Base-by-base conservation (phyloP, 2,329 filamentous ascomycete genomes). In the Clonostachys chloroleuca region DNA sequence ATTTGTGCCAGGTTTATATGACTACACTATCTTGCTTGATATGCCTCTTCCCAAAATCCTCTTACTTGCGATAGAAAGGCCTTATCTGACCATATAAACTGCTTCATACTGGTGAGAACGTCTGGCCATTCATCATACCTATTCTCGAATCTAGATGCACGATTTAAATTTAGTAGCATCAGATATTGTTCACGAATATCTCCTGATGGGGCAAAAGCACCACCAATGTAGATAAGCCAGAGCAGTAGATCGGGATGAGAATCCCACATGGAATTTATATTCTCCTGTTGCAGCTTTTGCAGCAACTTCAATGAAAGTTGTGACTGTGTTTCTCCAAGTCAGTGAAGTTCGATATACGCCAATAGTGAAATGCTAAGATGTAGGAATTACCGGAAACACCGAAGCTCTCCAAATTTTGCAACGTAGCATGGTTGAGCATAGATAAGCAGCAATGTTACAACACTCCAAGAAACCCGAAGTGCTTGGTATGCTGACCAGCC, bases 1-100 rank as follows among this genome's bases (percentile, higher is more conserved):
- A 12, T 41, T 24, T 7, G 9, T 24, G 40, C 40, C 24, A 41
- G 10, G 18, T 10, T 7, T 7, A 5, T 6, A 18, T 24, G 16
- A 24, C 16, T 17, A 14, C 40, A 2, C 10, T n/a, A 12, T 12
- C 24, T 41, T 13, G 6, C 2, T 41, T 17, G 12, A 41, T 17
- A 18, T 24, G 40, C 46, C n/a, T 65, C 62, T 44, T 61, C 54
- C 63, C 62, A 69, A 42, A 71, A 61, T 3, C 40, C 50, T 41
- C 58, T 59, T 0, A 63, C 59, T 2, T 60, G 57, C 5, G 48
- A 36, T 40, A 46, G 12, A 44, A 70, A 70, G 33, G 64, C 66
- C 5, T 54, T 58, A 2, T 68, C 62, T 10, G 68, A 72, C 68
- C 68, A 72, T 35, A 66, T 63, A 42, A 69, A 72, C 30, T 55